Conservation (phyloP, 768 basidiomycete species). For the Rhodocollybia butyracea region DNA sequence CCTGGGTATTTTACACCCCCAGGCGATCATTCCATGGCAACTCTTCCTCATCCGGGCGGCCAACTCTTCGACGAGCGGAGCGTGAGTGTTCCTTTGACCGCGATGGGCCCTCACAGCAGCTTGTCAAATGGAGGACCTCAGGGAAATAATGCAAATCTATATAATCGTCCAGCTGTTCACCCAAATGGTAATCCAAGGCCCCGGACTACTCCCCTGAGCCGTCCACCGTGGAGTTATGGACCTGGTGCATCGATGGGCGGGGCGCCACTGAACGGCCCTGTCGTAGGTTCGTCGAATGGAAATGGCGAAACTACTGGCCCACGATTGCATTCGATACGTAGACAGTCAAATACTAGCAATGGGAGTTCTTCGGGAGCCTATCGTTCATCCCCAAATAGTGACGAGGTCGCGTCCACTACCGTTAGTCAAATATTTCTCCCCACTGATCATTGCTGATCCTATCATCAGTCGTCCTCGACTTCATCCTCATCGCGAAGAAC, state of each 20-base stretch:
- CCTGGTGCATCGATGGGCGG: constrained; percentile 56
- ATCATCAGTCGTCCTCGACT: constrained; percentile 65
- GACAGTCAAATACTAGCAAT: constrained; percentile 48
- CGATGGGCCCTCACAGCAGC: not conserved
- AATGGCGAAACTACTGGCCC: constrained; percentile 58
- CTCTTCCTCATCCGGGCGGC: constrained; percentile 19
- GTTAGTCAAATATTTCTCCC: constrained; percentile 43
- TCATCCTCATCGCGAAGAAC: constrained; percentile 80
- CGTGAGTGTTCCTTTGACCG: constrained; percentile 21
- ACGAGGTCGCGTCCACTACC: constrained; percentile 74
- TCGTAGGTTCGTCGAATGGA: constrained; percentile 16
- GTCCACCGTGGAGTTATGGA: constrained; percentile 69
- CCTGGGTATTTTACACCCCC: constrained; percentile 32
- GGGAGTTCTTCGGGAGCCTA: constrained; percentile 48
- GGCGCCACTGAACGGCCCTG: constrained; percentile 24
- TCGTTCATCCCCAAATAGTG: constrained; percentile 55
- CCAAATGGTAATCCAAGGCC: constrained; percentile 1
- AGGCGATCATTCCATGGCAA: constrained; percentile 21
- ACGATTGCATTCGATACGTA: constrained; percentile 52
- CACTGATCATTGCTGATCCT: constrained; percentile 11
- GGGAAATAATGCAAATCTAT: constrained; percentile 9
- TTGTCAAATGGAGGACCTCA: not conserved
- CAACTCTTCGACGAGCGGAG: constrained; percentile 20
- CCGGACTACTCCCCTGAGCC: constrained; percentile 31
- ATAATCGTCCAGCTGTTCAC: constrained; percentile 15